Evolutionary conservation across 306 rosid genomes (phyloP).

Genomic region (Gleditsia sinensis): DNA sequence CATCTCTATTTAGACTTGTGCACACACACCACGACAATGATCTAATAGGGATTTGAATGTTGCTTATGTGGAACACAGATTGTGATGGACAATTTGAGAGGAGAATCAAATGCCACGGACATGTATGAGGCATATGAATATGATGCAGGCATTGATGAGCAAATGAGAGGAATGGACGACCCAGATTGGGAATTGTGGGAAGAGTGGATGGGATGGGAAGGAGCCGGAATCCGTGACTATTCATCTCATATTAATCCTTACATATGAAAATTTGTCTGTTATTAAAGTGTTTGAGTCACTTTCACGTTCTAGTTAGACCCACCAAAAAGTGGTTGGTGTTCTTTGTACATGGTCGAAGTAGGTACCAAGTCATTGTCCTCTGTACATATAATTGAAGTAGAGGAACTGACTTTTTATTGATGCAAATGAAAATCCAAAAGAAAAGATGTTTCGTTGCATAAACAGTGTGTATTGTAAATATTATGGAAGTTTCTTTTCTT

Average conservation of each 20-base stretch:
- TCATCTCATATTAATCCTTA: conserved; percentile 83
- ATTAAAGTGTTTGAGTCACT: neutral
- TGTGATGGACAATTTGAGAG: conserved; percentile 72
- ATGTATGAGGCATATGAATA: conserved; percentile 37
- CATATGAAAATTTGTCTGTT: conserved; percentile 26
- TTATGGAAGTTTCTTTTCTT: too few relatives aligned
- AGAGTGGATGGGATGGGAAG: conserved; percentile 99
- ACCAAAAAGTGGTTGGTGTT: conserved; percentile 9
- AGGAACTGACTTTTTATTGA: neutral
- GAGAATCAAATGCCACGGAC: conserved; percentile 38
- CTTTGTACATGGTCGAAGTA: neutral
- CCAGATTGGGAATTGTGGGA: conserved; percentile 85
- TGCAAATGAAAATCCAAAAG: neutral
- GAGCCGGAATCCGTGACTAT: conserved; percentile 92
- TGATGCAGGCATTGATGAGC: conserved; percentile 49
- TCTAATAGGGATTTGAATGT: neutral
- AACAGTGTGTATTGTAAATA: neutral
- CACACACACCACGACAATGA: too few relatives aligned
- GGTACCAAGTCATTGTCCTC: neutral
- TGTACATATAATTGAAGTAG: neutral
- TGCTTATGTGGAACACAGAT: conserved; percentile 39
- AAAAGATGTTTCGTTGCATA: neutral
- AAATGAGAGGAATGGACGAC: conserved; percentile 67
- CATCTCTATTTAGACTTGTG: too few relatives aligned
- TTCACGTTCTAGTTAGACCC: neutral